Base-by-base conservation (phyloP, 1,284 basidiomycete genomes). In the Inonotus obliquus region DNA sequence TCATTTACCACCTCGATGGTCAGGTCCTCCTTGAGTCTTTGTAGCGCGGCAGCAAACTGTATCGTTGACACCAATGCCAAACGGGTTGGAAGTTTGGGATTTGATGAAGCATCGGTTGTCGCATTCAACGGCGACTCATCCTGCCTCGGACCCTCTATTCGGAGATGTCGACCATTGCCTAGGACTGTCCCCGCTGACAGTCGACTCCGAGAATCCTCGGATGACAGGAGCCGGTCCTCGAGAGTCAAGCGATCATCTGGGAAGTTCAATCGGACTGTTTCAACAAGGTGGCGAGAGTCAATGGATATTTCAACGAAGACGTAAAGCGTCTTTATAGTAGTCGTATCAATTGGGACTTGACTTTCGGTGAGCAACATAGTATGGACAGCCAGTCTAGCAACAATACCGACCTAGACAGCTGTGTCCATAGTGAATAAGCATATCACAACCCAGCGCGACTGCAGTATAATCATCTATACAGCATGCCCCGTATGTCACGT, bases 391-490 rank as follows among this genome's bases (percentile, higher is more conserved):
- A 52, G 21, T 53, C 19, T 3, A 47, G 51, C 32, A 11, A 9
- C 32, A 11, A 27, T 4, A 77, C 83, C 63, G 63, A 96, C 94
- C 94, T 47, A 99, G 83, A 76, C 97, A 99, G 62, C 92, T 95
- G 74, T 99, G 97, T 0, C 97, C 97, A 73, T 99, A 99, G 72
- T 99, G 97, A 0, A 99, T 84, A 25, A 99, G 84, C 93, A 99
- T 95, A 74, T 99, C 97, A 69, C 96, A 98, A 1, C 97, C 97
- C 63, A 99, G 79, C 9, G 96, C 96, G 57, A 91, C 85, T 0
- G 97, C 97, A 0, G 96, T 98, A 72, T 94, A 99, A 75, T 99
- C 97, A 72, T 99, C 97, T 63, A 99, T 90, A 70, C 97, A 99
- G 75, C 97, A 99, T 25, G 97, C 97, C 14, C 97, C 94, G 70